Conservation (phyloP, 2,329 filamentous ascomycete species). For the Lasiodiplodia sp. region DNA sequence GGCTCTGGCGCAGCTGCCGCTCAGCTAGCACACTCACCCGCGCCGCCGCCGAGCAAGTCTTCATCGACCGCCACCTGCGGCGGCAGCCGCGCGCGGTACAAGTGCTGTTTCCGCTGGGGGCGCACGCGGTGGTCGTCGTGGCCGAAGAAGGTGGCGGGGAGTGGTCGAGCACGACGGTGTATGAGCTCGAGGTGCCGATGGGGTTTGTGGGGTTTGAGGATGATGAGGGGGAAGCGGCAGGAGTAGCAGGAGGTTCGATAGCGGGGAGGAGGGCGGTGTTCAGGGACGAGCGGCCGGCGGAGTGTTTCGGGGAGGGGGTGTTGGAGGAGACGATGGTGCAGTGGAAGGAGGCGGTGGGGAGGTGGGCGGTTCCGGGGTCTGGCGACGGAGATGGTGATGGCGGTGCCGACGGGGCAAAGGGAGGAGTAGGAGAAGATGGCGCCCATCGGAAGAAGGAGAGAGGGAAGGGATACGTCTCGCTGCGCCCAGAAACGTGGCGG, state of each 20-base stretch:
- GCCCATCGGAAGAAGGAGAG: too few relatives aligned
- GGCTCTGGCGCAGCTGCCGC: constrained; percentile 7
- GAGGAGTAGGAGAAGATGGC: neutral
- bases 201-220: neutral
- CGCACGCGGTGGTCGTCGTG: neutral
- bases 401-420: neutral
- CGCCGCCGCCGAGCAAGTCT: constrained; percentile 15
- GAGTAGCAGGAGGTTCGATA: neutral
- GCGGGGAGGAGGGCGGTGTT: neutral
- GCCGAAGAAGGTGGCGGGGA: too few relatives aligned
- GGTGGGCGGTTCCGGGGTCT: neutral
- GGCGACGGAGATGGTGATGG: neutral
- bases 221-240: neutral
- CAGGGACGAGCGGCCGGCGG: constrained; percentile 2
- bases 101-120: neutral
- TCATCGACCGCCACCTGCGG: neutral
- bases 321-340: constrained; percentile 5
- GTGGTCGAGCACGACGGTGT: neutral
- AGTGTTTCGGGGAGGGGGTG: constrained; percentile 6
- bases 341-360: constrained; percentile 5
- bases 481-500: neutral
- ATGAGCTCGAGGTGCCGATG: constrained; percentile 1
- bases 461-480: neutral
- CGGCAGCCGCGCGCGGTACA: neutral
- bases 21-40: neutral